A percentile compares a stretch with the other conserved stretches of the same genome.
Evolutionary conservation across 2,329 filamentous ascomycete species (phyloP).

Genomic region (Phaeomoniella chlamydospora): DNA sequence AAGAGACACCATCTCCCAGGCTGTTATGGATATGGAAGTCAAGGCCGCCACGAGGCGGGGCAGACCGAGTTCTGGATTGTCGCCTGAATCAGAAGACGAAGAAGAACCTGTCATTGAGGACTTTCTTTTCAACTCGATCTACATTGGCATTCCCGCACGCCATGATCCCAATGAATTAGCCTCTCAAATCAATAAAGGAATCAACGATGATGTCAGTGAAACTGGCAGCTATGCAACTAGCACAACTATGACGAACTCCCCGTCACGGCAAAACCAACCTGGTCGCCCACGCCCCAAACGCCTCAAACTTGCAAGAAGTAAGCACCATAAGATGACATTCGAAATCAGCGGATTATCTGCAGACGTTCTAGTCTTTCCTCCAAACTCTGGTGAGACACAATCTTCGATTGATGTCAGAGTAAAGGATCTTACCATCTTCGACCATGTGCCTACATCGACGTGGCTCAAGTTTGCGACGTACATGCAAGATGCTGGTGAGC

Average conservation of each 20-base stretch:
- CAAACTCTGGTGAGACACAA: constrained; percentile 63
- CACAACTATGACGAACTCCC: constrained; percentile 29
- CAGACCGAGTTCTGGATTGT: constrained; percentile 39
- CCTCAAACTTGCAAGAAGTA: constrained; percentile 69
- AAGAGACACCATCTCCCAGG: constrained; percentile 70
- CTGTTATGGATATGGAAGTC: constrained; percentile 73
- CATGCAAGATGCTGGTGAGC: constrained; percentile 70
- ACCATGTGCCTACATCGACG: constrained; percentile 86
- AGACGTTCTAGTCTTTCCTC: constrained; percentile 69
- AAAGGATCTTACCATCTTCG: constrained; percentile 74
- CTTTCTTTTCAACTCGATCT: constrained; percentile 96
- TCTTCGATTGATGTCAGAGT: constrained; percentile 77
- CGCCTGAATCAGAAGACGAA: constrained; percentile 43
- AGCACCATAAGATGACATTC: constrained; percentile 87
- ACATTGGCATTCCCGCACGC: constrained; percentile 81
- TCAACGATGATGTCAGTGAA: constrained; percentile 76
- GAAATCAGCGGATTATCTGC: constrained; percentile 74
- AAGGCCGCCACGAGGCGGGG: constrained; percentile 64
- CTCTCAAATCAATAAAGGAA: constrained; percentile 70
- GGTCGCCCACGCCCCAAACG: constrained; percentile 33
- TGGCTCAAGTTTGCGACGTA: constrained; percentile 98
- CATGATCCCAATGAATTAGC: constrained; percentile 71
- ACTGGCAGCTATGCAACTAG: constrained; percentile 79
- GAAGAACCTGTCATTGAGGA: constrained; percentile 83
- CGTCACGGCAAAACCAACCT: constrained; percentile 15